Evolutionary conservation across 805 yeast genomes (phyloP), one percentile per base, ranked within the genome.

Genomic region (Yamadazyma laniorum): DNA sequence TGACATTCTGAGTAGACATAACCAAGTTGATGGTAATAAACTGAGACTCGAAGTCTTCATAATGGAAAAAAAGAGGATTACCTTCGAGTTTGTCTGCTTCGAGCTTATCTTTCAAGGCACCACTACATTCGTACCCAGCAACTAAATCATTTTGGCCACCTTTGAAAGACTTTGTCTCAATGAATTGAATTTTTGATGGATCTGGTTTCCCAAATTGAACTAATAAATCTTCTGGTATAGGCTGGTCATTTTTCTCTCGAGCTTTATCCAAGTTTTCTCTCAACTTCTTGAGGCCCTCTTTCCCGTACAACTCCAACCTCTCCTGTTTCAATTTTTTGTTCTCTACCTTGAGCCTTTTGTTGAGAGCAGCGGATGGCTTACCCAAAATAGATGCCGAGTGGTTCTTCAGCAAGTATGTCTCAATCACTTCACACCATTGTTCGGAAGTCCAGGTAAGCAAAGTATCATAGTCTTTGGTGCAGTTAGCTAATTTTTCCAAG

Each of bases 11-110:
- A 1, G 86, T 76, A 7, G 82, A 75, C 53, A 85, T 57, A 25
- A 82, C 58, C 26, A 87, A 55, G 41, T 80, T 77, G 15, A 89
- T 69, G 11, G 84, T 78, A 25, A 86, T 77, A 55, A 91, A 93
- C 51, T 85, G 81, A 1, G 96, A 85, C 38, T 80, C 75, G 53
- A 77, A 82, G 46, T 82, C 77, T 59, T 93, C 97, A 49, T 85
- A 73, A 54, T 88, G 93, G 35, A 90, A 56, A 44, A 79, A 80
- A 26, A 90, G 58, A 4, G 90, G 88, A 44, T 72, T 66, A 1
- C 49, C 36, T 8, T 28, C 34, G 19, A 82, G 80, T 3, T 50
- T 38, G 38, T 64, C 68, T 3, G 45, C 32, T n/a, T 41, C 29
- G 3, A 55, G 28, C 2, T 29, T 16, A 15, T 40, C 27, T 25